Conservation (phyloP, 495 filamentous ascomycete species). For the Cenococcum geophilum region DNA sequence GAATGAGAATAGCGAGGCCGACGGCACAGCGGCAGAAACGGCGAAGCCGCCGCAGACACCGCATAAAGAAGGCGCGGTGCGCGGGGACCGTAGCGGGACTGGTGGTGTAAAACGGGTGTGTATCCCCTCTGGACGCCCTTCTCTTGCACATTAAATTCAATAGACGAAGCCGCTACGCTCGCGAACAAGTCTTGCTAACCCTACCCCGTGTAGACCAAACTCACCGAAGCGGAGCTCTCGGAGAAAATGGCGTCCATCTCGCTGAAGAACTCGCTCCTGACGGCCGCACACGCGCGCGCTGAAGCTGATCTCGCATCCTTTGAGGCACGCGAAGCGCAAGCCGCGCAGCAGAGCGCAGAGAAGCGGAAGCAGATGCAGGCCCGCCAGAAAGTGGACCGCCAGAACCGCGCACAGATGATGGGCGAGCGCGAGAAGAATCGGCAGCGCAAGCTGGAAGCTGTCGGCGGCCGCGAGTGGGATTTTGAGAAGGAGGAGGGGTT, state of each 20-base stretch:
- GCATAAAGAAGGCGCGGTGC: conserved; percentile 47
- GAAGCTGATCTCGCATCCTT: conserved; percentile 65
- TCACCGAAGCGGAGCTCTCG: conserved; percentile 62
- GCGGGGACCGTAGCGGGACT: conserved; percentile 62
- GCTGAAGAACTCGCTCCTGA: conserved; percentile 51
- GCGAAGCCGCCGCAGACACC: conserved; percentile 11
- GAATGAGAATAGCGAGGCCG: conserved; percentile 12
- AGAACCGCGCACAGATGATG: conserved; percentile 55
- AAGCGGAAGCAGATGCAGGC: conserved; percentile 32
- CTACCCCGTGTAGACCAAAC: conserved; percentile 47
- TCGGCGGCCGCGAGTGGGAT: conserved; percentile 70
- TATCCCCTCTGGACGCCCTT: background rate
- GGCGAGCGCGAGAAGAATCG: conserved; percentile 67
- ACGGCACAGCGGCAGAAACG: background rate
- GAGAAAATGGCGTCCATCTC: conserved; percentile 54
- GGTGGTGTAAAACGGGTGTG: conserved; percentile 52
- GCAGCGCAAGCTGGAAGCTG: conserved; percentile 60
- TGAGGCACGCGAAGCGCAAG: conserved; percentile 57
- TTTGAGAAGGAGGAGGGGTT: conserved; percentile 62
- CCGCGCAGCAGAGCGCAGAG: conserved; percentile 28
- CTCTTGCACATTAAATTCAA: background rate
- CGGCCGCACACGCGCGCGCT: conserved; percentile 57
- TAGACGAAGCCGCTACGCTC: background rate
- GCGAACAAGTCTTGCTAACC: background rate
- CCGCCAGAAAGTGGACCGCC: conserved; percentile 52